Evolutionary conservation across 164 flowering plant species (phyloP).

Genomic region (Vitis riparia): DNA sequence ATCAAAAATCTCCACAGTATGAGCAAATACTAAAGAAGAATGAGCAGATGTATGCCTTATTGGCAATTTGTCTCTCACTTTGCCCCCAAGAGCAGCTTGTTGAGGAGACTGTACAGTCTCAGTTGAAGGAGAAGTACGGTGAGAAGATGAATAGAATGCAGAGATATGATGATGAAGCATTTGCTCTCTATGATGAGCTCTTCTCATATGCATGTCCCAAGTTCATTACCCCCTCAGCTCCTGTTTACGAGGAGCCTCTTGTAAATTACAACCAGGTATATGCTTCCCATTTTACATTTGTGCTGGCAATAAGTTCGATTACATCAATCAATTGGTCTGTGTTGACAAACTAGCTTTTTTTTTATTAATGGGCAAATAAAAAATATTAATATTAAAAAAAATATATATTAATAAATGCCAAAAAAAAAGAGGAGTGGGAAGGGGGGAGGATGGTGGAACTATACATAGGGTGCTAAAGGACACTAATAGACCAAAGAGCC

Average conservation of each 20-base stretch:
- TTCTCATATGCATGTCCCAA: conserved; percentile 99
- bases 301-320: background rate
- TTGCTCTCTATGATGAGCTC: conserved; percentile 92
- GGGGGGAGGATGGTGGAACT: too few species aligned
- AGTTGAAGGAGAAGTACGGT: conserved; percentile 93
- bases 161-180: conserved; percentile 91
- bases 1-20: conserved; percentile 95
- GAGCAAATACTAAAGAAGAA: conserved; percentile 98
- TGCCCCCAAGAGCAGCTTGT: conserved; percentile 93
- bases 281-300: background rate
- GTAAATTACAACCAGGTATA: conserved; percentile 96
- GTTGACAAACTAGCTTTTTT: too few species aligned
- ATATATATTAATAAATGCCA: too few species aligned
- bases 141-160: conserved; percentile 97
- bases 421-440: too few species aligned
- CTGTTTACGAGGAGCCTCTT: conserved; percentile 87
- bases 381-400: too few species aligned
- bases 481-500: too few species aligned
- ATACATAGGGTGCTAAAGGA: too few species aligned
- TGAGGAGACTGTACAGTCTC: conserved; percentile 88
- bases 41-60: conserved; percentile 98
- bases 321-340: too few species aligned
- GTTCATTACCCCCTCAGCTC: conserved; percentile 93
- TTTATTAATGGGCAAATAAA: too few species aligned
- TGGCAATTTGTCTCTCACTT: conserved; percentile 81